phyloP scores from a whole-genome alignment of 768 basidiomycete genomes.

The Lactarius akahatsu region DNA sequence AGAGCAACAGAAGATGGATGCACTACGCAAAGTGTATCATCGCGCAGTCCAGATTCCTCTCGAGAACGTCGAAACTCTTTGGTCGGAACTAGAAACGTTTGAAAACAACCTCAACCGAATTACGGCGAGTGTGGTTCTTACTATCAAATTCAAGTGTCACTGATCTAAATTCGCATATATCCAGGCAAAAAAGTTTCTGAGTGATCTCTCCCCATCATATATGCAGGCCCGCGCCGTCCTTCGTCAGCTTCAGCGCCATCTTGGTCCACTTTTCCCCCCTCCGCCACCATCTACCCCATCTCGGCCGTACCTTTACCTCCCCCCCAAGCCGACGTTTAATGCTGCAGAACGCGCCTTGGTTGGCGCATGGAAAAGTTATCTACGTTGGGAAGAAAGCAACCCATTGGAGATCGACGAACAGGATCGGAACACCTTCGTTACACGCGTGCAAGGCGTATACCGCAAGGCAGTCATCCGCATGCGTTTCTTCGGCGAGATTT shows the following conservation, averaged over 20 bases:
- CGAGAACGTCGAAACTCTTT: conserved; percentile 87
- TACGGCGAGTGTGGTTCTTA: conserved; percentile 47
- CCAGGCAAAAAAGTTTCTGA: conserved; percentile 93
- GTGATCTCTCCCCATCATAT: conserved; percentile 87
- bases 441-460: conserved; percentile 78
- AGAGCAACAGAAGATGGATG: conserved; percentile 92
- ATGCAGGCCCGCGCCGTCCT: conserved; percentile 93
- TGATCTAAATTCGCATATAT: not conserved
- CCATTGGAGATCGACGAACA: conserved; percentile 90
- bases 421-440: conserved; percentile 63
- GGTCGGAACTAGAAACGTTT: conserved; percentile 92
- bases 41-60: conserved; percentile 93
- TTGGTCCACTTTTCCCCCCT: conserved; percentile 57
- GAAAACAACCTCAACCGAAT: conserved; percentile 87
- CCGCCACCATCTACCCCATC: conserved; percentile 44
- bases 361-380: conserved; percentile 86
- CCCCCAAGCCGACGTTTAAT: conserved; percentile 70
- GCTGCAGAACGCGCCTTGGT: conserved; percentile 69
- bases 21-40: conserved; percentile 87
- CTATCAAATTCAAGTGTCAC: not conserved
- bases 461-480: conserved; percentile 87
- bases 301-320: conserved; percentile 54
- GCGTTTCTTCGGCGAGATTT: conserved; percentile 94
- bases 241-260: conserved; percentile 73
- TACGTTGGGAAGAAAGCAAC: conserved; percentile 95